phyloP scores from a whole-genome alignment of 805 yeast genomes.

The Wickerhamiella hasegawae region DNA sequence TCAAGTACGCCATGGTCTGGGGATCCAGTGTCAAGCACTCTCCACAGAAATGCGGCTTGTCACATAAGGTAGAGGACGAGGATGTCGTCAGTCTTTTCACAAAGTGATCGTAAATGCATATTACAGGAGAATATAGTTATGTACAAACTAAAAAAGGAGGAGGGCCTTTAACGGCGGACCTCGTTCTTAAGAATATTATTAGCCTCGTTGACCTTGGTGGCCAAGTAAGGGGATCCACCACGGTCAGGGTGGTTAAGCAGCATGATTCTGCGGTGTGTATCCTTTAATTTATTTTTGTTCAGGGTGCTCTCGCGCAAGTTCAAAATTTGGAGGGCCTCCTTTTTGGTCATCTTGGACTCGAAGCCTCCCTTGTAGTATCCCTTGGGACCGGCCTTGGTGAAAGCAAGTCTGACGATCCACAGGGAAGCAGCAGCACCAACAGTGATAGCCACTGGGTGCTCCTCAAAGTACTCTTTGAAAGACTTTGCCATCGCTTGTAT shows the following conservation, averaged over 20 bases:
- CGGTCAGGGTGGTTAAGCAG: slow-evolving; percentile 85
- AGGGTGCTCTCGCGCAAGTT: slow-evolving; percentile 34
- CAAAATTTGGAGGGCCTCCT: slow-evolving; percentile 76
- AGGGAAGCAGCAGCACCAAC: slow-evolving; percentile 48
- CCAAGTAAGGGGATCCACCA: slow-evolving; percentile 82
- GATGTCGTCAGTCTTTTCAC: slow-evolving; percentile 88
- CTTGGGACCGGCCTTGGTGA: slow-evolving; percentile 35
- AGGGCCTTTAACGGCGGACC: slow-evolving; percentile 15
- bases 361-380: slow-evolving; percentile 77
- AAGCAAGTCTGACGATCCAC: slow-evolving; percentile 15
- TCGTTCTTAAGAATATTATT: slow-evolving; percentile 64
- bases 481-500: background rate
- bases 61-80: slow-evolving; percentile 72
- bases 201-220: slow-evolving; percentile 86
- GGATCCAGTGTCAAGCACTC: slow-evolving; percentile 85
- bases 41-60: slow-evolving; percentile 91
- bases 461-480: slow-evolving; percentile 17
- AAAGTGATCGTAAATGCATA: too few species aligned
- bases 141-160: background rate
- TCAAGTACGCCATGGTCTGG: slow-evolving; percentile 93
- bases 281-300: slow-evolving; percentile 33
- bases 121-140: background rate
- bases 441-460: slow-evolving; percentile 64
- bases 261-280: slow-evolving; percentile 70
- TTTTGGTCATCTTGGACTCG: slow-evolving; percentile 77